Base-by-base conservation (phyloP, 1,139 yeast genomes). In the Debaryomyces robertsiae region DNA sequence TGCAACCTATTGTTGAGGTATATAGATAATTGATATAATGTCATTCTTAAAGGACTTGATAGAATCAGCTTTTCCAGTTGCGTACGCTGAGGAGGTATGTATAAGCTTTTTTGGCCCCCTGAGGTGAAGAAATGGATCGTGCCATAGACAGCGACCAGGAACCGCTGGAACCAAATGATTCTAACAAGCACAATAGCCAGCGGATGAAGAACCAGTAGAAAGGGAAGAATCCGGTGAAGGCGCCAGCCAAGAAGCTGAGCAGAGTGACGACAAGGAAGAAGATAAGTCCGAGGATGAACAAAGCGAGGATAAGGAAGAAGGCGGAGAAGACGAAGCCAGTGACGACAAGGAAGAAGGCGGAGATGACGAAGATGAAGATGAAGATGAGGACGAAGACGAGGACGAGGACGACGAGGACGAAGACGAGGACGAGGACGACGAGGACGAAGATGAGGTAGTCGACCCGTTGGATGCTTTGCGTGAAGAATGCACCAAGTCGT, bases 21-120 rank as follows among this genome's bases (percentile, higher is more conserved):
- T 29, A 29, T 35, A 27, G 16, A 11, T 33, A 23, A 33, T 38
- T 36, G 42, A 32, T 46, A 50, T 39, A 32, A 72, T 73, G 78
- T 75, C 83, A 55, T 75, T 87, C 60, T 77, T 78, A 64, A 73
- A 79, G 74, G 95, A 88, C 67, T 73, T 90, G 62, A 84, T 86
- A 70, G 96, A 89, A 66, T 77, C 87, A 52, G 77, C 87, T 51
- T 69, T 82, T 55, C 96, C 96, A 63, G 78, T 88, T 54, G 96
- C 95, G 45, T 81, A 77, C 70, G 96, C 96, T 60, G 96, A 87
- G 63, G 91, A 81, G 63, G 83, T 77, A 69, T 55, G 77, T 71
- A 37, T 25, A 30, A 7, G 13, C 14, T 6, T 24, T 24, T n/a
- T 30, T 25, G 10, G 11, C 15, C 6, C 9, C 9, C 10, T 17